Conservation (phyloP, 2,329 filamentous ascomycete species). For the Chrysoporthe puriensis region DNA sequence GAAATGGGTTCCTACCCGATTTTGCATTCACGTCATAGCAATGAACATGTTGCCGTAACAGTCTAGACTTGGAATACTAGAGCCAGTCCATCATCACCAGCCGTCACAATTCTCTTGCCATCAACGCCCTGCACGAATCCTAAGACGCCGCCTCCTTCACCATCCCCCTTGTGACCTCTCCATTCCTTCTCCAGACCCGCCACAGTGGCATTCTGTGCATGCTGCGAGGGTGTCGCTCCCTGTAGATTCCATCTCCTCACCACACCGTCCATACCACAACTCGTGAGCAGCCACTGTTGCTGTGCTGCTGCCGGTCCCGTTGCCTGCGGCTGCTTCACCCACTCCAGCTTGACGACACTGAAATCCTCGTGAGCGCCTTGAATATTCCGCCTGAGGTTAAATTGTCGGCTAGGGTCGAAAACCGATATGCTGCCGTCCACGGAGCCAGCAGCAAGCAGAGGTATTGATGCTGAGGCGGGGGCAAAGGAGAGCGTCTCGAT, state of each 20-base stretch:
- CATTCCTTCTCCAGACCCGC: constrained; percentile 82
- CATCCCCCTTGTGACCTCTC: constrained; percentile 84
- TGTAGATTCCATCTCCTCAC: constrained; percentile 83
- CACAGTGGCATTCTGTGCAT: constrained; percentile 48
- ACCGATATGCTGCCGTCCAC: constrained; percentile 80
- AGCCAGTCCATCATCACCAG: constrained; percentile 80
- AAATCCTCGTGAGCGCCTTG: constrained; percentile 83
- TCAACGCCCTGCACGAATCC: constrained; percentile 84
- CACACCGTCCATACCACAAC: constrained; percentile 89
- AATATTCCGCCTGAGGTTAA: constrained; percentile 83
- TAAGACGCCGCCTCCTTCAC: constrained; percentile 85
- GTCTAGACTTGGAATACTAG: constrained; percentile 66
- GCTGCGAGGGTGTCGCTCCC: constrained; percentile 43
- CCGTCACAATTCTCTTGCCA: constrained; percentile 79
- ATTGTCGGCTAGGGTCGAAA: constrained; percentile 84
- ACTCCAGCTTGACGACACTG: constrained; percentile 91
- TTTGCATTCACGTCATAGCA: not conserved
- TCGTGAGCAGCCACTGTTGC: constrained; percentile 74
- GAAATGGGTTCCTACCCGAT: not conserved
- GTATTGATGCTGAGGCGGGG: constrained; percentile 48
- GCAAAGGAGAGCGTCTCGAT: constrained; percentile 79
- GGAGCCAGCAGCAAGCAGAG: constrained; percentile 64
- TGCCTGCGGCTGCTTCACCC: constrained; percentile 59
- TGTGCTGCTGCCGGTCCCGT: constrained; percentile 32
- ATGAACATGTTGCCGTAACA: not conserved